Evolutionary conservation across 176 grass and related monocot species (phyloP).

Genomic region (Secale cereale): DNA sequence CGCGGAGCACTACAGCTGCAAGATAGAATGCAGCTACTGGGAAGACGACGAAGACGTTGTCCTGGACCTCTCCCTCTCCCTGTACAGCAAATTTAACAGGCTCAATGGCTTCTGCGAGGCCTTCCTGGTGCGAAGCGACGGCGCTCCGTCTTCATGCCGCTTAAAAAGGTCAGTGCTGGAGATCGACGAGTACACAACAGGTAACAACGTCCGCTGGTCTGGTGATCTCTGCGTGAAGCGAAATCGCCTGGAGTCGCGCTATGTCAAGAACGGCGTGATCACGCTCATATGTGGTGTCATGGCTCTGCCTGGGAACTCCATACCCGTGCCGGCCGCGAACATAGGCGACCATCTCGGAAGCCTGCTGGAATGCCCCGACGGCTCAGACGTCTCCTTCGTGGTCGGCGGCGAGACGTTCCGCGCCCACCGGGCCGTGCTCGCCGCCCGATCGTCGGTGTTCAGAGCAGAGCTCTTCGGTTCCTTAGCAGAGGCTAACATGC

Average conservation of each 20-base stretch:
- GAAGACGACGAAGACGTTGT: not conserved
- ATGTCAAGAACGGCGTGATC: not conserved
- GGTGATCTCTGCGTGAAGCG: not conserved
- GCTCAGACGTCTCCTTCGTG: constrained; percentile 10
- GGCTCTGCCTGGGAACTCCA: not conserved
- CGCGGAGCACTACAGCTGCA: not conserved
- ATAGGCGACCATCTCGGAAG: not conserved
- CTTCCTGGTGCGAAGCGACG: not conserved
- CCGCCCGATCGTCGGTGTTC: not conserved
- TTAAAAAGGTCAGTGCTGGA: not conserved
- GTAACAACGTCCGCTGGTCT: not conserved
- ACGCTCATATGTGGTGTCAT: not conserved
- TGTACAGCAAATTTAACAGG: not conserved
- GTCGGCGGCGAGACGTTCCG: not conserved
- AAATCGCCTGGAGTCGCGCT: not conserved
- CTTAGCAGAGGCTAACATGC: not conserved
- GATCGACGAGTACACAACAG: not conserved
- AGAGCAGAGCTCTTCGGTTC: not conserved
- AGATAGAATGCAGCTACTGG: not conserved
- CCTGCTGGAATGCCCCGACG: constrained; percentile 4
- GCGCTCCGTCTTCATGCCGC: not conserved
- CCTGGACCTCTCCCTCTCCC: not conserved
- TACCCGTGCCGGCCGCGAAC: not conserved
- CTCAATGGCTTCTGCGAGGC: not conserved
- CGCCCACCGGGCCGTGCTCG: not conserved